Base-by-base conservation (phyloP, 495 filamentous ascomycete species). In the Mycothermus thermophilus region DNA sequence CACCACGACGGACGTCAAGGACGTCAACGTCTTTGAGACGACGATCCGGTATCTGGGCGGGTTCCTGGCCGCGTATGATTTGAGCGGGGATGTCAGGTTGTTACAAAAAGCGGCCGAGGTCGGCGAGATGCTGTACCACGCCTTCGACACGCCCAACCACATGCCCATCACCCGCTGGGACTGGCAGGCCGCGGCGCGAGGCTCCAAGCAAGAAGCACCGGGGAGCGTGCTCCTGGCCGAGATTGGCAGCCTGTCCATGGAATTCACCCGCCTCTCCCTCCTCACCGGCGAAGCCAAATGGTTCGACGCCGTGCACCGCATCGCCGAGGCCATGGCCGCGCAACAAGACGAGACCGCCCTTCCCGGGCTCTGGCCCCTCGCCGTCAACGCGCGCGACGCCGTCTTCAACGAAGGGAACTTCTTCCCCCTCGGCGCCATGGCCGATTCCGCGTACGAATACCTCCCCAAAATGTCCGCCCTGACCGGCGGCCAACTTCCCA, bases 401-500 rank as follows among this genome's bases (percentile, higher is more conserved):
- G 20, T 35, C 2, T 53, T 58, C 31, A 42, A 37, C 5, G 12
- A 38, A 7, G 60, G 60, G 22, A 48, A 34, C 27, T 44, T 48
- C 15, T 96, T 79, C 44, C 79, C 75, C 0, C 59, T 94, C 11
- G 88, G 82, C 14, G 83, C 73, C 8, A 66, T 76, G 57, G 75
- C 82, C 10, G 88, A 95, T 57, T 92, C 83, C 6, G 69, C 79
- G 2, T 95, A 93, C 49, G 88, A 95, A 53, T 93, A 94, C 52
- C 56, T 96, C 25, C 81, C 87, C 12, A 96, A 75, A 47, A 65
- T 70, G 54, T 57, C 64, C 34, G 57, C 65, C 19, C 41, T 64
- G 14, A 33, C 54, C 16, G 50, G 49, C 17, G 57, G 57, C 3
- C 42, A 44, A 16, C 34, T 51, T 22, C 44, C 51, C 14, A 35